Percentiles rank a stretch among this genome's conserved stretches.
Evolutionary conservation across 495 filamentous ascomycete genomes (phyloP).

Genomic region (Talaromyces trachyspermus): DNA sequence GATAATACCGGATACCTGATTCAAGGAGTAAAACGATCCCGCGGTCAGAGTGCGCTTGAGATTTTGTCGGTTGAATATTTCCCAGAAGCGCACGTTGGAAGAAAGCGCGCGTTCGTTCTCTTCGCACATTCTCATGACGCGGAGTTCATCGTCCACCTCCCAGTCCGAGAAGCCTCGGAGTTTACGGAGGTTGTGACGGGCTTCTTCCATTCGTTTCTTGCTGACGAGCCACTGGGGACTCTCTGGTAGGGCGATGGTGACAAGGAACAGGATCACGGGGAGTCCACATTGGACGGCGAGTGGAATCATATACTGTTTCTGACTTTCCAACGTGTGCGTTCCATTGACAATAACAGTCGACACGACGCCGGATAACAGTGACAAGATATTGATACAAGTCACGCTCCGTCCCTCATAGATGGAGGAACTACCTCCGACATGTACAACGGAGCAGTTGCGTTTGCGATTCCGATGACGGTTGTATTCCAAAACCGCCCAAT

Average conservation of each 20-base stretch:
- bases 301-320: slow-evolving; percentile 25
- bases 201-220: slow-evolving; percentile 35
- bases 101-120: slow-evolving; percentile 19
- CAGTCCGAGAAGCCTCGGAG: slow-evolving; percentile 27
- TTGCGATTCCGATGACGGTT: slow-evolving; percentile 26
- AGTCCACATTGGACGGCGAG: slow-evolving; percentile 27
- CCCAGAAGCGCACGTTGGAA: slow-evolving; percentile 25
- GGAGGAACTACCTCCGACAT: slow-evolving; percentile 30
- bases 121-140: slow-evolving; percentile 24
- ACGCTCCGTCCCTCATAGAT: slow-evolving; percentile 31
- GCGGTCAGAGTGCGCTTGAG: slow-evolving; percentile 28
- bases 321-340: slow-evolving; percentile 19
- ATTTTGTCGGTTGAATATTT: slow-evolving; percentile 28
- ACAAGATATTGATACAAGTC: slow-evolving; percentile 30
- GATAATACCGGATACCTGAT: slow-evolving; percentile 32
- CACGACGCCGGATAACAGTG: slow-evolving; percentile 27
- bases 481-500: slow-evolving; percentile 26
- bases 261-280: slow-evolving; percentile 19
- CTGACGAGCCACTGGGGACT: slow-evolving; percentile 57
- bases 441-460: slow-evolving; percentile 31
- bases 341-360: slow-evolving; percentile 26
- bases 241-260: slow-evolving; percentile 42
- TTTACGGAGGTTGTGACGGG: slow-evolving; percentile 25
- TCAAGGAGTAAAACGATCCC: slow-evolving; percentile 32
- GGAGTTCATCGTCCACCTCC: slow-evolving; percentile 25